Percentiles rank a stretch among this genome's conserved stretches.
Evolutionary conservation across 768 basidiomycete genomes (phyloP).

Genomic region (Macrolepiota fuliginosa): DNA sequence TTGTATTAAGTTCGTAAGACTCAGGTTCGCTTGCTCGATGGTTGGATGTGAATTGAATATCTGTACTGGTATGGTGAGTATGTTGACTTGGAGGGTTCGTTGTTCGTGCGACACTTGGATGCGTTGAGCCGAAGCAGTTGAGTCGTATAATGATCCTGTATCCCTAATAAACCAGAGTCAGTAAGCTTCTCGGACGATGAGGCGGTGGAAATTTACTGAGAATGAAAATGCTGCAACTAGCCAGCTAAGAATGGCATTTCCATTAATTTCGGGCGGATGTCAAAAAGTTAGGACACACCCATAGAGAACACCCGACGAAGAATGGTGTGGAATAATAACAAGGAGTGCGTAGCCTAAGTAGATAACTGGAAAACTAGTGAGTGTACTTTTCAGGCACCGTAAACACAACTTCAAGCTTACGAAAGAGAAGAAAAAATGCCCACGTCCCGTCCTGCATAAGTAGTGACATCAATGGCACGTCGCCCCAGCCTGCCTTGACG

Average conservation of each 20-base stretch:
- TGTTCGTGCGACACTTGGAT: conserved; percentile 3
- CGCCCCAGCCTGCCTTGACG: conserved; percentile 36
- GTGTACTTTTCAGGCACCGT: background rate
- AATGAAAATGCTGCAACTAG: conserved; percentile 32
- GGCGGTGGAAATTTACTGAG: conserved; percentile 21
- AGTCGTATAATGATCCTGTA: conserved; percentile 37
- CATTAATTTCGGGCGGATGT: background rate
- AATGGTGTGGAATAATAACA: conserved; percentile 13
- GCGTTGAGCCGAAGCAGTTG: conserved; percentile 22
- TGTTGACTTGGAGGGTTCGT: conserved; percentile 12
- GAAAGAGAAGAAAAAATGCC: conserved; percentile 38
- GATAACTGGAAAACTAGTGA: background rate
- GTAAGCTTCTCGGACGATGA: background rate
- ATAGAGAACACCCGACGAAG: conserved; percentile 28
- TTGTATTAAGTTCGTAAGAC: conserved; percentile 21
- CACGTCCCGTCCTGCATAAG: conserved; percentile 45
- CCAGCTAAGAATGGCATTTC: conserved; percentile 25
- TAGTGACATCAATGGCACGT: conserved; percentile 36
- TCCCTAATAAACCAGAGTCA: conserved; percentile 20
- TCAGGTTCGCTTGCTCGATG: conserved; percentile 18
- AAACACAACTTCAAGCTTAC: conserved; percentile 21
- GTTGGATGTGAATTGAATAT: conserved; percentile 29
- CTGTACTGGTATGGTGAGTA: conserved; percentile 24
- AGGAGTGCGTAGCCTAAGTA: conserved; percentile 5
- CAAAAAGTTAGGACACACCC: conserved; percentile 21